Percentiles rank a stretch among this genome's conserved stretches.
Conservation (phyloP, 176 grass and related monocot species). For the Themeda triandra region DNA sequence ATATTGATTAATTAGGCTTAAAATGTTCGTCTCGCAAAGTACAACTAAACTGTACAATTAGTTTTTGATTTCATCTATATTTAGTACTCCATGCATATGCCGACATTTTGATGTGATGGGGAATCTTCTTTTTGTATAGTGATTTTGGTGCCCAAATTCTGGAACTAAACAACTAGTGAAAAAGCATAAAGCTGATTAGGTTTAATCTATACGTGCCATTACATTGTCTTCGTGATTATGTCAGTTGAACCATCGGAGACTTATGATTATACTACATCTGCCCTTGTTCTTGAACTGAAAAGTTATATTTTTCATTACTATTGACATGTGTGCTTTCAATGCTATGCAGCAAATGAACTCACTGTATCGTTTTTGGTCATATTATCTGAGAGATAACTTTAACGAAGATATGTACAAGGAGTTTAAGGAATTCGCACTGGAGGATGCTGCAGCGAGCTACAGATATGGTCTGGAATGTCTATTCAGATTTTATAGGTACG, state of each 20-base stretch:
- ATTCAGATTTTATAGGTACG: constrained; percentile 99
- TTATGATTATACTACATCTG: not conserved
- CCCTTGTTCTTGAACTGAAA: not conserved
- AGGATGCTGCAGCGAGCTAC: constrained; percentile 86
- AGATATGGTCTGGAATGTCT: constrained; percentile 96
- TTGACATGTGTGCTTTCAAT: constrained; percentile 24
- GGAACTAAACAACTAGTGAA: too few species aligned
- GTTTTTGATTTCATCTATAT: too few species aligned
- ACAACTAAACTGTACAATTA: too few species aligned
- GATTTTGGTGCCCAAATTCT: too few species aligned
- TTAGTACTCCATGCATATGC: too few species aligned
- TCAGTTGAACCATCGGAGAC: not conserved
- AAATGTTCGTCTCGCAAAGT: too few species aligned
- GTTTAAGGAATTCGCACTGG: constrained; percentile 78
- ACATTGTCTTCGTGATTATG: constrained; percentile 18
- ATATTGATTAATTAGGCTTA: too few species aligned
- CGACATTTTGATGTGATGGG: too few species aligned
- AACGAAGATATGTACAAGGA: constrained; percentile 89
- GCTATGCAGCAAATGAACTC: constrained; percentile 96
- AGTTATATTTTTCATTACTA: not conserved
- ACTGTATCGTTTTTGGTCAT: constrained; percentile 97
- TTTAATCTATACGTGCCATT: not conserved
- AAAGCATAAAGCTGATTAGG: not conserved
- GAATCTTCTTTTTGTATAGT: too few species aligned
- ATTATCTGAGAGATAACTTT: constrained; percentile 93